Evolutionary conservation across 2,329 filamentous ascomycete genomes (phyloP).

Genomic region (Fusarium mundagurra): DNA sequence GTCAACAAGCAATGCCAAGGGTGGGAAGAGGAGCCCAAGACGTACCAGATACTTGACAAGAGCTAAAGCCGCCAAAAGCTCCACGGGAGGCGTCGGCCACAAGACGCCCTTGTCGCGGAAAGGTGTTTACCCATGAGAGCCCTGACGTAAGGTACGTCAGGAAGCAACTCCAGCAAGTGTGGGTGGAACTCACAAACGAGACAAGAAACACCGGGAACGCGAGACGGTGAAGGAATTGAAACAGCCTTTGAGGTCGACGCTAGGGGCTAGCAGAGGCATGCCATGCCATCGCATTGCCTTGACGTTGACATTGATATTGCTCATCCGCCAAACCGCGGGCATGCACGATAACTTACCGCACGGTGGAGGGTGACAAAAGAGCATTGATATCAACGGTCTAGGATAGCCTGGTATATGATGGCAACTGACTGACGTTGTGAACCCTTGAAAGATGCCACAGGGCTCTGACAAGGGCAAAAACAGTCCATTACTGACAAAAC

Average conservation of each 20-base stretch:
- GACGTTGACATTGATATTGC: constrained; percentile 5
- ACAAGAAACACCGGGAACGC: constrained; percentile 44
- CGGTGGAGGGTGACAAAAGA: constrained; percentile 36
- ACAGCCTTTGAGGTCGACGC: constrained; percentile 37
- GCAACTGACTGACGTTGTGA: constrained; percentile 40
- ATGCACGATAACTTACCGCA: neutral
- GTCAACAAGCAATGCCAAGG: constrained; percentile 43
- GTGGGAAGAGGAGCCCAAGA: constrained; percentile 26
- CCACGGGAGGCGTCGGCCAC: constrained; percentile 43
- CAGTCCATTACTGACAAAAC: constrained; percentile 16
- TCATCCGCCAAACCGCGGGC: constrained; percentile 12
- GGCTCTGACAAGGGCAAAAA: constrained; percentile 27
- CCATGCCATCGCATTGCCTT: constrained; percentile 25
- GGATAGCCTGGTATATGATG: constrained; percentile 37
- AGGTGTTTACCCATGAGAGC: constrained; percentile 41
- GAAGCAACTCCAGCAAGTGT: constrained; percentile 35
- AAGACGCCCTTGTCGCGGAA: constrained; percentile 40
- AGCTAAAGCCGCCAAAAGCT: constrained; percentile 37
- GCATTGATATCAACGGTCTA: constrained; percentile 40
- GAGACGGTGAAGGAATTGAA: constrained; percentile 47
- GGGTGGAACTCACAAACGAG: constrained; percentile 40
- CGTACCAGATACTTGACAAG: constrained; percentile 39
- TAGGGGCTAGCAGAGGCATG: constrained; percentile 31
- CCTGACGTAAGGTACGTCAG: constrained; percentile 46
- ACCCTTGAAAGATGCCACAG: constrained; percentile 35